phyloP scores from a whole-genome alignment of 2,329 filamentous ascomycete genomes.

The Dryadomyces quercivorus region DNA sequence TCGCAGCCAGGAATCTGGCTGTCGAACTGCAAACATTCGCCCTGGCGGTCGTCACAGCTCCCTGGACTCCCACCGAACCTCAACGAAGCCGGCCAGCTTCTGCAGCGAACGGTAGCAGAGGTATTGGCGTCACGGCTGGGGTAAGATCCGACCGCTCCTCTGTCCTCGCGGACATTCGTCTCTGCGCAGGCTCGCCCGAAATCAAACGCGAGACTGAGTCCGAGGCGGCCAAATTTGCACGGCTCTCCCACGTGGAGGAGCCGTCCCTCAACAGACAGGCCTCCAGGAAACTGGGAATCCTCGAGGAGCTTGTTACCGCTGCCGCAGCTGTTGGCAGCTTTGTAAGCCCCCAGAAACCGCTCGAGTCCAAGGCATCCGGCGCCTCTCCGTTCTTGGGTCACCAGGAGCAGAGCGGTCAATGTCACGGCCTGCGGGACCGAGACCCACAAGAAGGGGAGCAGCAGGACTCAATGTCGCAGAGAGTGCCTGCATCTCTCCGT shows the following conservation, averaged over 20 bases:
- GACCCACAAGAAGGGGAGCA: conserved; percentile 40
- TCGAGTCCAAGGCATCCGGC: not conserved
- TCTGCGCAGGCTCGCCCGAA: not conserved
- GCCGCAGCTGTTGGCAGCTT: not conserved
- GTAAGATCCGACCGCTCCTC: not conserved
- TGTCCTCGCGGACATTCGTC: not conserved
- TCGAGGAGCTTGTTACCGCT: not conserved
- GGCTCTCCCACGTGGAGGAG: not conserved
- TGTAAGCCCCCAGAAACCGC: not conserved
- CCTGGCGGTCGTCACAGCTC: conserved; percentile 15
- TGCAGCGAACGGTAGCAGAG: not conserved
- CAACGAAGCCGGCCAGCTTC: conserved; percentile 6
- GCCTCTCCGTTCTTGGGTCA: not conserved
- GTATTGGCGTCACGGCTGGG: not conserved
- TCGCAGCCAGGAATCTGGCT: not conserved
- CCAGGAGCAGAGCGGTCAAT: conserved; percentile 32
- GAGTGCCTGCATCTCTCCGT: conserved; percentile 43
- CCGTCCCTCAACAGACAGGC: not conserved
- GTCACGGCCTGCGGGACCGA: conserved; percentile 39
- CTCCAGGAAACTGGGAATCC: not conserved
- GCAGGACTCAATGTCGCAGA: conserved; percentile 53
- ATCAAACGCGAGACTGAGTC: not conserved
- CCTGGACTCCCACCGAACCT: conserved; percentile 12
- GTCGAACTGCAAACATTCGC: conserved; percentile 3
- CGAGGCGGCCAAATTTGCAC: not conserved